Percentiles rank a stretch among this genome's conserved stretches.
Evolutionary conservation across 2,329 filamentous ascomycete species (phyloP).

Genomic region (Ascochyta lentis): DNA sequence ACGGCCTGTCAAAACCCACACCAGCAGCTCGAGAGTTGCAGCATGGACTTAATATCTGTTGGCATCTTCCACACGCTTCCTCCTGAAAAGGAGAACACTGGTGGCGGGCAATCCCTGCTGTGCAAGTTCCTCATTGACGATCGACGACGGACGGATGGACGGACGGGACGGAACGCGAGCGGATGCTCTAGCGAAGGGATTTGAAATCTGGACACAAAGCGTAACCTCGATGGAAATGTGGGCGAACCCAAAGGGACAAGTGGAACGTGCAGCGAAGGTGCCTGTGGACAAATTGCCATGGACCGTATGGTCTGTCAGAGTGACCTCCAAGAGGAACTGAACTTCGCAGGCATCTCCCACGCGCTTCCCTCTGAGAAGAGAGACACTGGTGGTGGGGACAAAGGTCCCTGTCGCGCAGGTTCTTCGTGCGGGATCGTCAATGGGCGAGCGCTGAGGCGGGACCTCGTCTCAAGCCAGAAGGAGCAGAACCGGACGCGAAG

Average conservation of each 20-base stretch:
- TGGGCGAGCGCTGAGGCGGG: constrained; percentile 17
- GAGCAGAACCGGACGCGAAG: neutral
- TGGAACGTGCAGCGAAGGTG: constrained; percentile 22
- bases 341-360: constrained; percentile 39
- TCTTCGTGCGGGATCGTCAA: constrained; percentile 28
- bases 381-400: constrained; percentile 30
- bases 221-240: constrained; percentile 8
- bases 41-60: constrained; percentile 31
- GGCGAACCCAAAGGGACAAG: constrained; percentile 16
- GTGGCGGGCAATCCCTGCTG: constrained; percentile 35
- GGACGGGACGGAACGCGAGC: constrained; percentile 9
- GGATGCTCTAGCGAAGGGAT: constrained; percentile 12
- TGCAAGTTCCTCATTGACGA: constrained; percentile 24
- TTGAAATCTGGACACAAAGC: constrained; percentile 16
- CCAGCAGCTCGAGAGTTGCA: constrained; percentile 7
- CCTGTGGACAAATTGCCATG: constrained; percentile 32
- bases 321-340: constrained; percentile 16
- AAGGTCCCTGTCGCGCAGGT: constrained; percentile 29
- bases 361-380: constrained; percentile 30
- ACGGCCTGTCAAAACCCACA: constrained; percentile 32
- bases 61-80: constrained; percentile 37
- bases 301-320: constrained; percentile 31
- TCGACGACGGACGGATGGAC: constrained; percentile 18
- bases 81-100: constrained; percentile 26
- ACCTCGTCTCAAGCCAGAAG: constrained; percentile 9